These are phyloP conservation scores for Sporisorium iseilematis-ciliati DNA, from an alignment of 1,284 basidiomycete species.

Conservation along the genomic window DNA sequence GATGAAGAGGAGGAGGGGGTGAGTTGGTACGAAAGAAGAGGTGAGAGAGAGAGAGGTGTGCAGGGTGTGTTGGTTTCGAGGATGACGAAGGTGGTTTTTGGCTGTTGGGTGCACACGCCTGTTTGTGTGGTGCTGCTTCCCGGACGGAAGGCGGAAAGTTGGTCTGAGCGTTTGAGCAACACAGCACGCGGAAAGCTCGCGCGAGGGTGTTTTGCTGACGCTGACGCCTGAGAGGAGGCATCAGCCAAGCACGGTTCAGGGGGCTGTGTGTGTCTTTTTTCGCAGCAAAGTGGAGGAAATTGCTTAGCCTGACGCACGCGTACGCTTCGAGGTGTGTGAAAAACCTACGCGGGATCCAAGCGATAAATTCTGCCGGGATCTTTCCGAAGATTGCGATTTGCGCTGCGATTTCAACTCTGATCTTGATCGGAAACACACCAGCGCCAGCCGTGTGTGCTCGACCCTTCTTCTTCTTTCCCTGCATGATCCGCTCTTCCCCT, in stretches of 20 bases:
- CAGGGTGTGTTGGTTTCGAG: constrained; percentile 16
- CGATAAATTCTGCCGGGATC: constrained; percentile 21
- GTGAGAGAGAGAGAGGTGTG: neutral
- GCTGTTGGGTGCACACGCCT: too few relatives aligned
- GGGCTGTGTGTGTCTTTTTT: constrained; percentile 1
- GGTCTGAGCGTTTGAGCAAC: constrained; percentile 10
- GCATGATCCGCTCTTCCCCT: constrained; percentile 5
- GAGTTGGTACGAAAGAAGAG: too few relatives aligned
- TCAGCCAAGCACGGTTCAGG: too few relatives aligned
- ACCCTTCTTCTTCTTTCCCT: neutral
- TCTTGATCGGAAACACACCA: constrained; percentile 33
- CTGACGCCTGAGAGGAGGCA: neutral
- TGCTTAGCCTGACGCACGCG: neutral
- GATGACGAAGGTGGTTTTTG: neutral
- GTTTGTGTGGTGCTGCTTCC: constrained; percentile 2
- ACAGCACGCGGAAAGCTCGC: neutral
- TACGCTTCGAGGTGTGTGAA: neutral
- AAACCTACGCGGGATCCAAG: neutral
- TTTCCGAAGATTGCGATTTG: constrained; percentile 16
- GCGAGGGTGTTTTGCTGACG: constrained; percentile 11
- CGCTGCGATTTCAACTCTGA: neutral
- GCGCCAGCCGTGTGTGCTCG: too few relatives aligned
- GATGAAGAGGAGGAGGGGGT: too few relatives aligned
- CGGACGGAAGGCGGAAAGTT: constrained; percentile 10
- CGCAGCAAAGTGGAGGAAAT: constrained; percentile 12